These are phyloP conservation scores for Xylariaceae sp. DNA, from an alignment of 2,329 filamentous ascomycete species.

Conservation along the genomic window DNA sequence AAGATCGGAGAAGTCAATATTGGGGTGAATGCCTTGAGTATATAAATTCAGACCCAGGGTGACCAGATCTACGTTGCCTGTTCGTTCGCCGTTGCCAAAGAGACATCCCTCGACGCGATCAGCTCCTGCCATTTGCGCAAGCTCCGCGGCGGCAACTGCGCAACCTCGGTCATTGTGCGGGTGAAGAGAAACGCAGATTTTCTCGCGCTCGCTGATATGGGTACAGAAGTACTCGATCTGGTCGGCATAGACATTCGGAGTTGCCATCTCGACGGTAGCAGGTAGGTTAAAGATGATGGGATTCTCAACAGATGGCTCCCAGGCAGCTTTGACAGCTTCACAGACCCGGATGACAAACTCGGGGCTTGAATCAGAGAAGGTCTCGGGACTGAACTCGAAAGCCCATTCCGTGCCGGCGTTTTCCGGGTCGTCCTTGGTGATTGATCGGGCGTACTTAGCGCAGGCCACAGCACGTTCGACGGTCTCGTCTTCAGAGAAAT, in stretches of 20 bases:
- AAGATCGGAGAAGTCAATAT: conserved; percentile 88
- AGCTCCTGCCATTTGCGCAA: conserved; percentile 94
- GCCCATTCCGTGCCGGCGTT: conserved; percentile 60
- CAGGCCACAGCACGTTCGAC: conserved; percentile 79
- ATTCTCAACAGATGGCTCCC: conserved; percentile 72
- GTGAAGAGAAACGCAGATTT: conserved; percentile 83
- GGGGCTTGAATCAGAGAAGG: conserved; percentile 83
- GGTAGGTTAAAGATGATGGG: conserved; percentile 96
- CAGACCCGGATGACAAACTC: conserved; percentile 81
- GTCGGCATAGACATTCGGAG: conserved; percentile 93
- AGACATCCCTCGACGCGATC: conserved; percentile 91
- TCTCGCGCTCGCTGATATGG: conserved; percentile 77
- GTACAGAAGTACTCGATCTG: conserved; percentile 94
- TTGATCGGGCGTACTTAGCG: conserved; percentile 76
- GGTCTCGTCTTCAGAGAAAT: conserved; percentile 75
- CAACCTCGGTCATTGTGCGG: conserved; percentile 93
- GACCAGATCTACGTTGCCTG: conserved; percentile 91
- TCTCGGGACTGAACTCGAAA: conserved; percentile 80
- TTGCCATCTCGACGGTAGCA: conserved; percentile 90
- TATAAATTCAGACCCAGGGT: conserved; percentile 91
- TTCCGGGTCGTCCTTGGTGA: conserved; percentile 73
- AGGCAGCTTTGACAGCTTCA: conserved; percentile 88
- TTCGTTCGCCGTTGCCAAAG: conserved; percentile 92
- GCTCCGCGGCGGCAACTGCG: conserved; percentile 80
- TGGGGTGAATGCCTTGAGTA: conserved; percentile 80